Evolutionary conservation across 169 alveolate genomes (phyloP).

Genomic region (Plasmodium coatneyi): DNA sequence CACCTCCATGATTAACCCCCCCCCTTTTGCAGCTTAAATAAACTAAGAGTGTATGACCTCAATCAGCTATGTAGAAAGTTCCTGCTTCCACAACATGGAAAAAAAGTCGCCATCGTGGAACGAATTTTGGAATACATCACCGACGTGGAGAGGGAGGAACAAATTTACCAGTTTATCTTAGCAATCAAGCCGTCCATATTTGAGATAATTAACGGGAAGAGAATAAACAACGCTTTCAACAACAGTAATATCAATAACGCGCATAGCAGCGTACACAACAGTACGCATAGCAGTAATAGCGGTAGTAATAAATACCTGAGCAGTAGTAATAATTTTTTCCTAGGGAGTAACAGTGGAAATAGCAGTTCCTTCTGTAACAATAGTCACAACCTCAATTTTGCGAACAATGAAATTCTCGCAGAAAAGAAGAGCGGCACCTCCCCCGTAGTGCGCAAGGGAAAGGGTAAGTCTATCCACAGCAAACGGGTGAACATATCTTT

Average conservation of each 20-base stretch:
- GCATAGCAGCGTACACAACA: background rate
- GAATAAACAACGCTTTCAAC: background rate
- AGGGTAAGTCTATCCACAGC: constrained; percentile 20
- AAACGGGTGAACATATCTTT: background rate
- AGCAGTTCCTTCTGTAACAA: constrained; percentile 3
- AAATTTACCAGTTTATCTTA: constrained; percentile 56
- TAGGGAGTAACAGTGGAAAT: background rate
- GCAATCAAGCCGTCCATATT: constrained; percentile 60
- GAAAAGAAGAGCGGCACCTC: constrained; percentile 6
- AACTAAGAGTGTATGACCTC: constrained; percentile 65
- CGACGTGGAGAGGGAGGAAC: constrained; percentile 70
- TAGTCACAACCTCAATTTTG: background rate
- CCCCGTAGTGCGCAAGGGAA: constrained; percentile 24
- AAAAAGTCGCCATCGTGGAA: constrained; percentile 53
- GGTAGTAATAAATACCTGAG: constrained; percentile 13
- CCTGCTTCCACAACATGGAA: constrained; percentile 72
- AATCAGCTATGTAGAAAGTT: constrained; percentile 66
- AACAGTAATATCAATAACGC: background rate
- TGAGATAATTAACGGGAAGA: constrained; percentile 29
- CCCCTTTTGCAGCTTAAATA: constrained; percentile 60
- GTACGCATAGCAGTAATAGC: background rate
- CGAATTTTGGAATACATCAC: constrained; percentile 70
- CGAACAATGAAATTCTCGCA: constrained; percentile 10
- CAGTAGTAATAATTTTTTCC: background rate
- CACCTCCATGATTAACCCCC: background rate